phyloP scores from a whole-genome alignment of 2,329 filamentous ascomycete genomes.

The Didymella keratinophila region DNA sequence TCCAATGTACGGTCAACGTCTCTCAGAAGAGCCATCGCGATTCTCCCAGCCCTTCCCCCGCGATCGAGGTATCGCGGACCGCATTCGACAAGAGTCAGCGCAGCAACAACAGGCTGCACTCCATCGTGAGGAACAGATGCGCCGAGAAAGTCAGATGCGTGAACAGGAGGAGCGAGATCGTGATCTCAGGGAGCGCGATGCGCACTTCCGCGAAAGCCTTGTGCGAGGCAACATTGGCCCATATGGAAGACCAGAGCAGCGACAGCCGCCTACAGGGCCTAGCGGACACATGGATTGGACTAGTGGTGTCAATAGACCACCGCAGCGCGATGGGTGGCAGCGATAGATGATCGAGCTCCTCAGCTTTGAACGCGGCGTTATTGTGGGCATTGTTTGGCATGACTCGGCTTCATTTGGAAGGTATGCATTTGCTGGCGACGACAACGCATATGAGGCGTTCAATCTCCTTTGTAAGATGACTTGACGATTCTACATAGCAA shows the following conservation, averaged over 20 bases:
- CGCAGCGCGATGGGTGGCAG: slow-evolving; percentile 30
- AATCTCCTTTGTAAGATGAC: slow-evolving; percentile 17
- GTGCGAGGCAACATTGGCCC: slow-evolving; percentile 30
- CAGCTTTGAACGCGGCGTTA: slow-evolving; percentile 1
- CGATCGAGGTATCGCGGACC: slow-evolving; percentile 37
- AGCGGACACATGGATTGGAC: slow-evolving; percentile 34
- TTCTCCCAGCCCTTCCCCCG: slow-evolving; percentile 35
- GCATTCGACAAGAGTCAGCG: slow-evolving; percentile 43
- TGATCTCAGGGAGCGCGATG: slow-evolving; percentile 31
- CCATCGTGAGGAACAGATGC: slow-evolving; percentile 35
- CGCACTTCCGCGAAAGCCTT: slow-evolving; percentile 31
- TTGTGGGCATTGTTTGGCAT: neutral
- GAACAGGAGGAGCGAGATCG: slow-evolving; percentile 36
- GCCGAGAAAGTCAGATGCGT: slow-evolving; percentile 31
- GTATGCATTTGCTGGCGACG: neutral
- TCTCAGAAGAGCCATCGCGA: slow-evolving; percentile 39
- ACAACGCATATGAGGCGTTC: slow-evolving; percentile 2
- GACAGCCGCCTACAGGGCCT: slow-evolving; percentile 18
- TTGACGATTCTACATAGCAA: slow-evolving; percentile 10
- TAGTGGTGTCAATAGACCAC: slow-evolving; percentile 27
- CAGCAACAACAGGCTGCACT: slow-evolving; percentile 37
- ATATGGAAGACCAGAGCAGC: slow-evolving; percentile 28
- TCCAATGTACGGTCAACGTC: slow-evolving; percentile 38
- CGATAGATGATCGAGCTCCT: slow-evolving; percentile 4
- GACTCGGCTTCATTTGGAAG: slow-evolving; percentile 1